phyloP scores from a whole-genome alignment of 768 basidiomycete species.

The Suillus weaverae region DNA sequence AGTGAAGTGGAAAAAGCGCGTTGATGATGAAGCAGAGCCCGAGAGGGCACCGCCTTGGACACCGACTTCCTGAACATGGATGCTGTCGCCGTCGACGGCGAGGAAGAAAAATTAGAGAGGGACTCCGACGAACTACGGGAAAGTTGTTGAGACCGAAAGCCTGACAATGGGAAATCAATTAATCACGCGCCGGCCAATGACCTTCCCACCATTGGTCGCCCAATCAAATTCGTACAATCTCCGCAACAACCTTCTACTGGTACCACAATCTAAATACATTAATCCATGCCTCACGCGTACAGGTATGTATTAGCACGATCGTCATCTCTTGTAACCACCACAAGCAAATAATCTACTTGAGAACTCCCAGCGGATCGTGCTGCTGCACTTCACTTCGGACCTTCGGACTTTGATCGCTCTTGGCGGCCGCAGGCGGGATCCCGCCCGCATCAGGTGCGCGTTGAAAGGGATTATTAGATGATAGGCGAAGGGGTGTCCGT shows the following conservation, averaged over 20 bases:
- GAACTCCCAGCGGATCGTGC: constrained; percentile 32
- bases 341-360: constrained; percentile 19
- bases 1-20: constrained; percentile 70
- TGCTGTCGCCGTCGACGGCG: constrained; percentile 23
- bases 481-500: constrained; percentile 26
- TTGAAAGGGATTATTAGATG: constrained; percentile 33
- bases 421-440: constrained; percentile 4
- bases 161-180: not conserved
- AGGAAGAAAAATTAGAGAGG: constrained; percentile 1
- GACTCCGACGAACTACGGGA: constrained; percentile 19
- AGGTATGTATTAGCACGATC: not conserved
- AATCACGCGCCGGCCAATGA: constrained; percentile 10
- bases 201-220: constrained; percentile 7
- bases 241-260: constrained; percentile 1
- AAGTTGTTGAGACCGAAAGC: constrained; percentile 14
- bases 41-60: constrained; percentile 32
- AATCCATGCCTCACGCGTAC: not conserved
- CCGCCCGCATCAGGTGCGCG: constrained; percentile 17
- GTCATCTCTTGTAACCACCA: not conserved
- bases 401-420: constrained; percentile 11
- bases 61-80: constrained; percentile 69
- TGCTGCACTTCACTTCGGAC: constrained; percentile 21
- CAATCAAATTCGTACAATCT: constrained; percentile 9
- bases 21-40: constrained; percentile 47
- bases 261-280: not conserved